Evolutionary conservation across 345 rosid species (phyloP), one percentile per base, ranked within the genome.

Genomic region (Syzygium aqueum): DNA sequence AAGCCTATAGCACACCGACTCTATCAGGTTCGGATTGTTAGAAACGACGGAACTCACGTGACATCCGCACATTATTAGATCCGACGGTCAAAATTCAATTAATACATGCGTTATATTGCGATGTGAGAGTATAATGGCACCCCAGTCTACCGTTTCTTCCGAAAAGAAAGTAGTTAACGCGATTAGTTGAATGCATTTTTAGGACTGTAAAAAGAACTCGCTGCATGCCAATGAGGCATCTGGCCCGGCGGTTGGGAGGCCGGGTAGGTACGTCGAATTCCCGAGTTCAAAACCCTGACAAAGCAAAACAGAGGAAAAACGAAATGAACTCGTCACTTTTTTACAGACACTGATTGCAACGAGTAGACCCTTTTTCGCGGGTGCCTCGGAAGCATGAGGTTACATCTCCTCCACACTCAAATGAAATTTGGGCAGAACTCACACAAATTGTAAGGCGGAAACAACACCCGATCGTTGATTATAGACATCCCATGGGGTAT

Each of bases 91-190:
- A 33, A 30, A 8, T 65, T 17, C 1, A 4, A 22, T 67, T 33
- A 33, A 33, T 4, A 2, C 19, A 11, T 16, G 40, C 7, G 7
- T 5, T 28, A 15, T 33, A 65, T 65, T 15, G 22, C 21, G 16
- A 65, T 0, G 21, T 2, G 40, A 16, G 0, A 28, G 22, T 65
- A 8, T 15, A 63, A 63, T 0, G 8, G 1, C 8, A 28, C 0
- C 10, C 5, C 22, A 7, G 17, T 65, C 22, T 65, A 28, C 77
- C 22, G 30, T 63, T 28, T 11, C 77, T 11, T 28, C 15, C 15
- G 33, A 61, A 51, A 63, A 63, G 11, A 63, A 61, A 13, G 16
- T 28, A 63, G 30, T 63, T 13, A 59, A 30, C 7, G 30, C 4
- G 22, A 15, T 63, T 63, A 7, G 77, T 28, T 28, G 40, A 63